Conservation (phyloP, 2,329 filamentous ascomycete species). For the Chrysosporium keratinophilum region DNA sequence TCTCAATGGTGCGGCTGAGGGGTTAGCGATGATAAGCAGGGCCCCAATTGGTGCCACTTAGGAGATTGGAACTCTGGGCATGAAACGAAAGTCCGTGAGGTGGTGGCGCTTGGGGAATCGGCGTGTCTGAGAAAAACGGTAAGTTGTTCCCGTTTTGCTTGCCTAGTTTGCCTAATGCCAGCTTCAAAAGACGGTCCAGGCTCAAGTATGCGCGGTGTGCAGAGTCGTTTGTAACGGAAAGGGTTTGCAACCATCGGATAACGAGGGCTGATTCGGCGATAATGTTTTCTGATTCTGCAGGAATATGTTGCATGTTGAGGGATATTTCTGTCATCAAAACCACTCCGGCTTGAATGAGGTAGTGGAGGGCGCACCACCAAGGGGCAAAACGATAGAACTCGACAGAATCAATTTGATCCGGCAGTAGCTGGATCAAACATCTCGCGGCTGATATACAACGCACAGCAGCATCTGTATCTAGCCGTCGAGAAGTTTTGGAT, state of each 20-base stretch:
- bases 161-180: slow-evolving; percentile 12
- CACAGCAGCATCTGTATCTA: slow-evolving; percentile 26
- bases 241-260: slow-evolving; percentile 25
- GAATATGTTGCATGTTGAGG: slow-evolving; percentile 21
- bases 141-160: background rate
- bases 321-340: slow-evolving; percentile 31
- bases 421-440: slow-evolving; percentile 26
- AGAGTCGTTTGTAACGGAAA: slow-evolving; percentile 24
- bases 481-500: slow-evolving; percentile 21
- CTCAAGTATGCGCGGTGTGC: slow-evolving; percentile 23
- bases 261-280: slow-evolving; percentile 25
- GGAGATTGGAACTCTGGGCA: background rate
- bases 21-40: background rate
- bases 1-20: background rate
- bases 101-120: background rate
- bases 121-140: background rate
- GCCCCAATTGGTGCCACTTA: slow-evolving; percentile 8
- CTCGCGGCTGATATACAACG: slow-evolving; percentile 29
- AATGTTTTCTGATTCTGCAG: slow-evolving; percentile 20
- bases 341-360: slow-evolving; percentile 31
- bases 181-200: slow-evolving; percentile 11
- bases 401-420: slow-evolving; percentile 22
- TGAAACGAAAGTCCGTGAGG: background rate
- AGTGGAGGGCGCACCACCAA: slow-evolving; percentile 35
- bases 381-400: slow-evolving; percentile 26